phyloP scores from a whole-genome alignment of 441 rosid genomes.

The Cnidoscolus chayamansa region DNA sequence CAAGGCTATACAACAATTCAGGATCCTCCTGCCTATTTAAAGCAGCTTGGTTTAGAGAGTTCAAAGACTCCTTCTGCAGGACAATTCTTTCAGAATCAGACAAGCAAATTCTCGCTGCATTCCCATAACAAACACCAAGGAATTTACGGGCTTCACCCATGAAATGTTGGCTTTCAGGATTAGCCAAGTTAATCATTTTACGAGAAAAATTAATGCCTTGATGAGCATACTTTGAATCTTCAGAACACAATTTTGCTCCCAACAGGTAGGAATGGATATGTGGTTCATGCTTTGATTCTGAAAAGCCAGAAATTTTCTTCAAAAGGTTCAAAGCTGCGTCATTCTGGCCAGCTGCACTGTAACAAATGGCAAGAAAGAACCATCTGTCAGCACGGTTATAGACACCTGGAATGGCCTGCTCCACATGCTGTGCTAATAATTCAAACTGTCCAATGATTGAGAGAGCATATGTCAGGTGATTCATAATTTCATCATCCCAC shows the following conservation, averaged over 20 bases:
- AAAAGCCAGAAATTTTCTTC: conserved; percentile 54
- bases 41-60: conserved; percentile 58
- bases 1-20: conserved; percentile 52
- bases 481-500: conserved; percentile 83
- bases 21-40: conserved; percentile 45
- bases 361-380: conserved; percentile 84
- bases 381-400: conserved; percentile 74
- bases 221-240: conserved; percentile 51
- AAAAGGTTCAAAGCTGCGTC: conserved; percentile 70
- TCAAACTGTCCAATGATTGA: conserved; percentile 64
- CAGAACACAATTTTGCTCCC: conserved; percentile 78
- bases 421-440: conserved; percentile 63
- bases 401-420: conserved; percentile 67
- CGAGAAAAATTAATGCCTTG: conserved; percentile 65
- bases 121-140: conserved; percentile 80
- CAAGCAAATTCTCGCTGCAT: conserved; percentile 65
- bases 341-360: conserved; percentile 67
- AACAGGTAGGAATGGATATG: conserved; percentile 53
- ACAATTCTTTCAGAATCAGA: conserved; percentile 62
- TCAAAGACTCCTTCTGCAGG: conserved; percentile 58
- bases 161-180: conserved; percentile 46
- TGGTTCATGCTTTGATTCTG: conserved; percentile 62
- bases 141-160: conserved; percentile 54
- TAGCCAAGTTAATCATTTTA: conserved; percentile 40
- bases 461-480: conserved; percentile 73